Conservation (phyloP, 306 rosid genomes). For the Rosa chinensis region DNA sequence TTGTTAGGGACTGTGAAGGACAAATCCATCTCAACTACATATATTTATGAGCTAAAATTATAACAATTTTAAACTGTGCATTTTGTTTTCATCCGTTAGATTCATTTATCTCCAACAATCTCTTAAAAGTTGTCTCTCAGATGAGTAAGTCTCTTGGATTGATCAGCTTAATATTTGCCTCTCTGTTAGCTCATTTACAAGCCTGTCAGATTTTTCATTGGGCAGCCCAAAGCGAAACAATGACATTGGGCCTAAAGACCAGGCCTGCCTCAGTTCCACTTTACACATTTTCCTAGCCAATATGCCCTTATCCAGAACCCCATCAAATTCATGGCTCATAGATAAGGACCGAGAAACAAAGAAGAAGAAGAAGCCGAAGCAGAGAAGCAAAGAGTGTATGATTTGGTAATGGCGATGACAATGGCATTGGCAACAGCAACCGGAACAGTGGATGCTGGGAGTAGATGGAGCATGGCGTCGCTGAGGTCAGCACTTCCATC, state of each 20-base stretch:
- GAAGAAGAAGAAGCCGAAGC: background rate
- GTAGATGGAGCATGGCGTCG: slow-evolving; percentile 62
- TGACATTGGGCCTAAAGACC: background rate
- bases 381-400: slow-evolving; percentile 6
- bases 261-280: background rate
- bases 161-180: too few species aligned
- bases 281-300: background rate
- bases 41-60: too few species aligned
- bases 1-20: too few species aligned
- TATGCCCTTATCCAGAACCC: background rate
- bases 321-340: background rate
- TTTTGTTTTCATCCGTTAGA: too few species aligned
- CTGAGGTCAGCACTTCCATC: slow-evolving; percentile 62
- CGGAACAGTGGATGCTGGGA: slow-evolving; percentile 18
- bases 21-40: too few species aligned
- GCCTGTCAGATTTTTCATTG: background rate
- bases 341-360: background rate
- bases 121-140: too few species aligned
- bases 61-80: too few species aligned
- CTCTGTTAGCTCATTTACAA: too few species aligned
- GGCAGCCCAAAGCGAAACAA: background rate
- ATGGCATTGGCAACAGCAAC: slow-evolving; percentile 23
- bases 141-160: too few species aligned
- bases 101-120: too few species aligned
- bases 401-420: slow-evolving; percentile 16